Evolutionary conservation across 306 rosid species (phyloP).

Genomic region (Sphenostylis stenocarpa): DNA sequence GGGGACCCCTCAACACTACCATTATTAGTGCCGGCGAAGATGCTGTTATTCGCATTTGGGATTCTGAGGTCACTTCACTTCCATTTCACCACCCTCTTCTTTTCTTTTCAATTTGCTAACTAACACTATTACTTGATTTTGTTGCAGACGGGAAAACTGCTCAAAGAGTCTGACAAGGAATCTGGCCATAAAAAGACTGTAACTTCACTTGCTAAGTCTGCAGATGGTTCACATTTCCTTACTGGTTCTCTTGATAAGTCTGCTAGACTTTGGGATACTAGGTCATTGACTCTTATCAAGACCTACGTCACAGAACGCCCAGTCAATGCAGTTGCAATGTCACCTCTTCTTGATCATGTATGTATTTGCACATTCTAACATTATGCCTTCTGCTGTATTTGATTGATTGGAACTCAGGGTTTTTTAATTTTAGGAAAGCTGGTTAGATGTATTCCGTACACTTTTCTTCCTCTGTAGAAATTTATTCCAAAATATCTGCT

Average conservation of each 20-base stretch:
- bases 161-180: constrained; percentile 75
- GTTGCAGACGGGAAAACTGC: constrained; percentile 72
- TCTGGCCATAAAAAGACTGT: constrained; percentile 72
- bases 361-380: constrained; percentile 26
- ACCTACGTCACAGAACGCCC: constrained; percentile 87
- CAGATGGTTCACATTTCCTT: constrained; percentile 77
- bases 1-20: constrained; percentile 86
- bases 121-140: not conserved
- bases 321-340: constrained; percentile 89
- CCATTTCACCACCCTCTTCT: not conserved
- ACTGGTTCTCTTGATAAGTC: constrained; percentile 92
- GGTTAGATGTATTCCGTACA: not conserved
- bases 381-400: not conserved
- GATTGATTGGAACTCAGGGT: not conserved
- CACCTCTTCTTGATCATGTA: constrained; percentile 94
- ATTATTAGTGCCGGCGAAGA: constrained; percentile 94
- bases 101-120: not conserved
- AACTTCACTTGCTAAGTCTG: constrained; percentile 70
- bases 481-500: not conserved
- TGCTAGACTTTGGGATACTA: constrained; percentile 88
- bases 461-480: not conserved
- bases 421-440: not conserved
- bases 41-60: constrained; percentile 81
- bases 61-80: constrained; percentile 55
- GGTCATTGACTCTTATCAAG: constrained; percentile 84